Evolutionary conservation across 345 rosid species (phyloP).

Genomic region (Carallia brachiata): DNA sequence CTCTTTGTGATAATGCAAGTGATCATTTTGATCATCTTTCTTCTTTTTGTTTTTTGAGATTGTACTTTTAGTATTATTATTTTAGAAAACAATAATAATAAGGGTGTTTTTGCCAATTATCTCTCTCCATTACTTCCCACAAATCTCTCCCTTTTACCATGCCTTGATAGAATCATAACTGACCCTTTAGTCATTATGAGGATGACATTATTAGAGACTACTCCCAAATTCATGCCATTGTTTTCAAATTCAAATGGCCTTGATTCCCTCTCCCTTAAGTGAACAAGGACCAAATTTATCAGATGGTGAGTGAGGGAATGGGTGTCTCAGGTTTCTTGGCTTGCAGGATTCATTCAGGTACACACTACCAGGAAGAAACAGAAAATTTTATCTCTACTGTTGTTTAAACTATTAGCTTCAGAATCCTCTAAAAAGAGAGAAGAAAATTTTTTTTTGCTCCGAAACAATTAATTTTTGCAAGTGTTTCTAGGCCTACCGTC

Average conservation of each 20-base stretch:
- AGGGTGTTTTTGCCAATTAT: constrained; percentile 5
- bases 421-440: neutral
- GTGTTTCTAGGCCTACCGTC: no score
- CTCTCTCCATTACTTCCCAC: constrained; percentile 7
- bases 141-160: constrained; percentile 33
- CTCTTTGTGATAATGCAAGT: neutral
- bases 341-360: constrained; percentile 53
- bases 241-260: constrained; percentile 52
- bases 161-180: constrained; percentile 32
- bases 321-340: constrained; percentile 61
- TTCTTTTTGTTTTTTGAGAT: no score
- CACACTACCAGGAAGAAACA: neutral
- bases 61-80: neutral
- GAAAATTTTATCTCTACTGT: neutral
- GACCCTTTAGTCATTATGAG: constrained; percentile 35
- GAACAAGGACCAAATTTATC: constrained; percentile 43
- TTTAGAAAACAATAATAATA: neutral
- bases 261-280: constrained; percentile 31
- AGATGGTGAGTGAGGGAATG: constrained; percentile 61
- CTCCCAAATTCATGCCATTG: constrained; percentile 35
- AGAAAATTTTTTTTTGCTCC: neutral
- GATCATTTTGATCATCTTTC: neutral
- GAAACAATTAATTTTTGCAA: neutral
- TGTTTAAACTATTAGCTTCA: neutral
- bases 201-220: constrained; percentile 23